These are phyloP conservation scores for Curvularia verruculosa DNA, from an alignment of 2,329 filamentous ascomycete species.

Conservation along the genomic window DNA sequence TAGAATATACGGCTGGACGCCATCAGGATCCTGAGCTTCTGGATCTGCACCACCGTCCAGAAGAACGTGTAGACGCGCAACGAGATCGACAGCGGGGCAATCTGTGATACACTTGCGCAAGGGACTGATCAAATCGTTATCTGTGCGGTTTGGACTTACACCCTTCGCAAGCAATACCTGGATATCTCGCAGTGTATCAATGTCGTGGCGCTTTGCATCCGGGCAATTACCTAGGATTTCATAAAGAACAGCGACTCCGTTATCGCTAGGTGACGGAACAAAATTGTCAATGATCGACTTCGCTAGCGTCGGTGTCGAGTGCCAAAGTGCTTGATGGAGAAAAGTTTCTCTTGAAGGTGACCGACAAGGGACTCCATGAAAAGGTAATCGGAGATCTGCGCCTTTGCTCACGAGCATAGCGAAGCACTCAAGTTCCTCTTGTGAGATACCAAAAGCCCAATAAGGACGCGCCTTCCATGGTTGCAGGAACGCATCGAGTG, in stretches of 20 bases:
- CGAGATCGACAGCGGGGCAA: constrained; percentile 37
- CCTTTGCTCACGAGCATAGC: constrained; percentile 35
- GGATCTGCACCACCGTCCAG: constrained; percentile 42
- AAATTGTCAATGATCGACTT: constrained; percentile 34
- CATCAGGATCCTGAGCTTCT: constrained; percentile 29
- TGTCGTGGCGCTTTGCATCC: constrained; percentile 38
- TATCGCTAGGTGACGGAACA: constrained; percentile 10
- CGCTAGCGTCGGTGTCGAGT: constrained; percentile 35
- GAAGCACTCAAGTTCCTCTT: constrained; percentile 36
- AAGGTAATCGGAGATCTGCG: constrained; percentile 27
- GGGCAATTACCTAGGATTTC: constrained; percentile 41
- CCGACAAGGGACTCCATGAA: constrained; percentile 34
- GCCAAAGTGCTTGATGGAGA: constrained; percentile 43
- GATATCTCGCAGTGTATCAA: constrained; percentile 40
- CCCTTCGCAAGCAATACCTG: constrained; percentile 35
- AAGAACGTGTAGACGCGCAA: constrained; percentile 31
- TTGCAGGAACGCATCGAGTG: constrained; percentile 37
- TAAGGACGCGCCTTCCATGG: constrained; percentile 35
- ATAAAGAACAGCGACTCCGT: constrained; percentile 33
- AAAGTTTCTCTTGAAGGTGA: constrained; percentile 29
- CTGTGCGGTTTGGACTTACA: constrained; percentile 33
- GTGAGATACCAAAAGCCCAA: constrained; percentile 32
- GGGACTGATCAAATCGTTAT: constrained; percentile 27
- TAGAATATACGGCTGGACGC: constrained; percentile 30
- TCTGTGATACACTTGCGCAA: constrained; percentile 36